These are phyloP conservation scores for Acorus gramineus DNA, from an alignment of 106 monocot genomes.

Conservation along the genomic window DNA sequence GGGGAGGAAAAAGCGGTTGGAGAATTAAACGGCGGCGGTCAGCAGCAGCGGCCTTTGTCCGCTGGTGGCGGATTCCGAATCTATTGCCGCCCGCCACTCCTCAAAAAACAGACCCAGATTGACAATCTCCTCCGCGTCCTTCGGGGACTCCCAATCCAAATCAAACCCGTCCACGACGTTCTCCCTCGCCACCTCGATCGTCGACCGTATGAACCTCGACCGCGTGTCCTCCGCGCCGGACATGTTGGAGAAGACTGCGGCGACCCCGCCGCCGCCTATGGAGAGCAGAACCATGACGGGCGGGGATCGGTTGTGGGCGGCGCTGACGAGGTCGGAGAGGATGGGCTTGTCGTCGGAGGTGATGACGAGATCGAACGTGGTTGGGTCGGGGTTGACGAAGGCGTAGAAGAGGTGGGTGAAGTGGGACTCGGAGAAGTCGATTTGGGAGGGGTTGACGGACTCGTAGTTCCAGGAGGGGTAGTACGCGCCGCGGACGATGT, in stretches of 20 bases:
- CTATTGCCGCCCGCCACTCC: conserved; percentile 21
- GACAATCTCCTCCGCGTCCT: conserved; percentile 3
- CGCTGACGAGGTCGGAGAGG: conserved; percentile 11
- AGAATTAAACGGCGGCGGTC: no score
- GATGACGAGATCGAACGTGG: no score
- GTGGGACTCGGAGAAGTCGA: no score
- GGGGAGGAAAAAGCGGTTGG: no score
- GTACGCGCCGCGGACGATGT: no score
- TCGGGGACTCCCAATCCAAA: conserved; percentile 31
- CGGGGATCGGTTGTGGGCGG: no score
- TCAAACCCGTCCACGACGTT: conserved; percentile 25
- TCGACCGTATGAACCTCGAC: conserved; percentile 16
- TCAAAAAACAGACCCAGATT: conserved; percentile 3
- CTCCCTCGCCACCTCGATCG: conserved; percentile 13
- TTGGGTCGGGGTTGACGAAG: no score
- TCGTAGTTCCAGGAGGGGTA: no score
- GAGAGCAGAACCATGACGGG: background rate
- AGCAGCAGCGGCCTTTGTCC: background rate
- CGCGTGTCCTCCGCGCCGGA: background rate
- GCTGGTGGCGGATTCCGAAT: background rate
- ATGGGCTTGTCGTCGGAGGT: background rate
- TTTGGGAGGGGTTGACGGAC: no score
- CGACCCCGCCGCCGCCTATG: conserved; percentile 8
- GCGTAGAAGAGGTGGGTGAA: no score
- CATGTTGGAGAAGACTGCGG: conserved; percentile 4